Conservation (phyloP, 164 flowering plant genomes). For the Magnolia changhungtana region DNA sequence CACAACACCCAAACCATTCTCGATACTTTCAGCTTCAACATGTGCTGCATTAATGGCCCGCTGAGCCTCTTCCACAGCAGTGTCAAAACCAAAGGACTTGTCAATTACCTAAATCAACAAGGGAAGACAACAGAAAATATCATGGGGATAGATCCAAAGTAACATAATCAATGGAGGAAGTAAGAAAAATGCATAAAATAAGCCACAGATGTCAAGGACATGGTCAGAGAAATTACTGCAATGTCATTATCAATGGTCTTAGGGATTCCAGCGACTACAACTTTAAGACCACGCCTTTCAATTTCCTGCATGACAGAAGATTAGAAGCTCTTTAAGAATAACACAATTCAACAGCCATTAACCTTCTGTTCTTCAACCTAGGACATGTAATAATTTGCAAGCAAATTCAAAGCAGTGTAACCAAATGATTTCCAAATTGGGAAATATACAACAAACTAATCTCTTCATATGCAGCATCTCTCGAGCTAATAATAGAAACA, state of each 20-base stretch:
- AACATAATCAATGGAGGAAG: neutral
- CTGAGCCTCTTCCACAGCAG: slow-evolving; percentile 95
- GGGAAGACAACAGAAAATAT: neutral
- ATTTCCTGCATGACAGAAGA: slow-evolving; percentile 43
- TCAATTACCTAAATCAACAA: slow-evolving; percentile 65
- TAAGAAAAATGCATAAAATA: neutral
- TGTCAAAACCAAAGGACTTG: slow-evolving; percentile 90
- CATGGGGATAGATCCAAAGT: neutral
- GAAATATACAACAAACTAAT: neutral
- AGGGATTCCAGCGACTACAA: slow-evolving; percentile 75
- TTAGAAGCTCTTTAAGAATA: neutral
- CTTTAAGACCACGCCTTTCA: slow-evolving; percentile 63
- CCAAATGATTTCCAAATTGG: neutral
- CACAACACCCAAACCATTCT: slow-evolving; percentile 84
- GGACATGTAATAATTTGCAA: neutral
- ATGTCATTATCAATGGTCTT: slow-evolving; percentile 90
- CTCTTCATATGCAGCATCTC: neutral
- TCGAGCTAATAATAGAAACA: neutral
- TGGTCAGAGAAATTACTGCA: slow-evolving; percentile 38
- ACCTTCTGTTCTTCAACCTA: neutral
- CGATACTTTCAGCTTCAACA: slow-evolving; percentile 77
- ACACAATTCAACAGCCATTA: neutral
- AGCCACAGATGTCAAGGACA: neutral
- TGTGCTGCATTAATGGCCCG: slow-evolving; percentile 96
- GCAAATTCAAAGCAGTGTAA: neutral